A percentile compares a stretch with the other conserved stretches of the same genome.
Conservation (phyloP, 2,329 filamentous ascomycete species). For the Piedraia hortae region DNA sequence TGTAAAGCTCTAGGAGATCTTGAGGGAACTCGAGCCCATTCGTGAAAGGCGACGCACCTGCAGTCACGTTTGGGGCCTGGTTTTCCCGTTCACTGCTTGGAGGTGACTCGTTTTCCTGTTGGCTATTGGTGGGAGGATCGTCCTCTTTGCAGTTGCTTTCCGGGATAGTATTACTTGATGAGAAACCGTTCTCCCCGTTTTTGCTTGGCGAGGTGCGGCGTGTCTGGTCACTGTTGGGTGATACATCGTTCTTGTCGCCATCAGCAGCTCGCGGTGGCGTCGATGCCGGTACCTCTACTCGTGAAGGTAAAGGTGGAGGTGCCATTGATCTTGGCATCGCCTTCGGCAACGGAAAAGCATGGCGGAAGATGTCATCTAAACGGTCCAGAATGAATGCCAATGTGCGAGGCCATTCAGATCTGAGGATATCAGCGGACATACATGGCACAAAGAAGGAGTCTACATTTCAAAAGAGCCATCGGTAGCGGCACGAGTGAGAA, state of each 20-base stretch:
- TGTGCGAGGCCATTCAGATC: constrained; percentile 40
- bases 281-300: constrained; percentile 12
- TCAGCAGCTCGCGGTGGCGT: constrained; percentile 11
- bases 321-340: constrained; percentile 23
- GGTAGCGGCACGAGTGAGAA: constrained; percentile 27
- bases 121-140: constrained; percentile 19
- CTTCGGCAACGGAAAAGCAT: constrained; percentile 2
- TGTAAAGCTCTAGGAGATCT: constrained; percentile 30
- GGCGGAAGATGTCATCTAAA: constrained; percentile 31
- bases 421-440: constrained; percentile 16
- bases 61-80: not conserved
- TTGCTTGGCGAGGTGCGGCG: constrained; percentile 5
- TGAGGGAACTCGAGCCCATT: constrained; percentile 30
- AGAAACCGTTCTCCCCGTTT: constrained; percentile 11
- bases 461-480: constrained; percentile 32
- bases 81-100: not conserved
- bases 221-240: no score
- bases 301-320: constrained; percentile 23
- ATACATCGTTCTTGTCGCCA: constrained; percentile 4
- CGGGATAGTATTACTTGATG: no score
- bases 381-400: constrained; percentile 36
- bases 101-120: constrained; percentile 11
- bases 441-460: constrained; percentile 5
- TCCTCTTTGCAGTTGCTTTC: constrained; percentile 45
- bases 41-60: constrained; percentile 1